These are phyloP conservation scores for Amphichorda felina DNA, from an alignment of 2,329 filamentous ascomycete species.

Conservation along the genomic window DNA sequence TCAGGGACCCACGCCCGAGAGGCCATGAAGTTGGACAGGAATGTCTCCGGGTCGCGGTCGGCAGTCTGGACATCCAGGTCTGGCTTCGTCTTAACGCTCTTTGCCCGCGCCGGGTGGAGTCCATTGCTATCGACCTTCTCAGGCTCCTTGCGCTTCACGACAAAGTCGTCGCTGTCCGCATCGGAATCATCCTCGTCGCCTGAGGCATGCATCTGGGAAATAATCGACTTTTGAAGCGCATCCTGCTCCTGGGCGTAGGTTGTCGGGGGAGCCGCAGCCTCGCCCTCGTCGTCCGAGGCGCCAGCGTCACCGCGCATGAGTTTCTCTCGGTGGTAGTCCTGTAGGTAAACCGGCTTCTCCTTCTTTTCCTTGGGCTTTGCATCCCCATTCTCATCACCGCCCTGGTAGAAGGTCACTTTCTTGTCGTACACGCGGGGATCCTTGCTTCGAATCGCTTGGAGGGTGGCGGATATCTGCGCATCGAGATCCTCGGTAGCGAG, in stretches of 20 bases:
- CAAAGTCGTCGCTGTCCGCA: slow-evolving; percentile 53
- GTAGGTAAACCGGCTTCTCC: slow-evolving; percentile 75
- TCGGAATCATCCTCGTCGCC: slow-evolving; percentile 38
- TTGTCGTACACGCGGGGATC: slow-evolving; percentile 86
- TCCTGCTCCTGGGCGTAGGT: slow-evolving; percentile 88
- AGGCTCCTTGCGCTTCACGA: slow-evolving; percentile 60
- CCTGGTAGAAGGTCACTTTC: slow-evolving; percentile 62
- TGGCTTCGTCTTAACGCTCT: slow-evolving; percentile 29
- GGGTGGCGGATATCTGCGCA: slow-evolving; percentile 72
- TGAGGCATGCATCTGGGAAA: slow-evolving; percentile 68
- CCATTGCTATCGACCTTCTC: slow-evolving; percentile 19
- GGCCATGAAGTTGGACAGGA: slow-evolving; percentile 92
- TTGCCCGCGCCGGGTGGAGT: slow-evolving; percentile 43
- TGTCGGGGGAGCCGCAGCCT: neutral
- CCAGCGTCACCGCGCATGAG: slow-evolving; percentile 60
- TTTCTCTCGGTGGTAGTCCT: slow-evolving; percentile 87
- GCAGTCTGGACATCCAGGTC: slow-evolving; percentile 60
- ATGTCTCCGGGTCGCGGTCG: slow-evolving; percentile 82
- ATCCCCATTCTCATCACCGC: slow-evolving; percentile 38
- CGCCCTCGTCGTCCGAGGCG: slow-evolving; percentile 37
- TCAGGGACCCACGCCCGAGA: slow-evolving; percentile 77
- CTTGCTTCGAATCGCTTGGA: slow-evolving; percentile 79
- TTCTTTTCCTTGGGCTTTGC: slow-evolving; percentile 38
- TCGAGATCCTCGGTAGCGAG: slow-evolving; percentile 79
- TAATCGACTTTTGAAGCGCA: slow-evolving; percentile 62